Base-by-base conservation (phyloP, 768 basidiomycete species). In the Tremella fuciformis region DNA sequence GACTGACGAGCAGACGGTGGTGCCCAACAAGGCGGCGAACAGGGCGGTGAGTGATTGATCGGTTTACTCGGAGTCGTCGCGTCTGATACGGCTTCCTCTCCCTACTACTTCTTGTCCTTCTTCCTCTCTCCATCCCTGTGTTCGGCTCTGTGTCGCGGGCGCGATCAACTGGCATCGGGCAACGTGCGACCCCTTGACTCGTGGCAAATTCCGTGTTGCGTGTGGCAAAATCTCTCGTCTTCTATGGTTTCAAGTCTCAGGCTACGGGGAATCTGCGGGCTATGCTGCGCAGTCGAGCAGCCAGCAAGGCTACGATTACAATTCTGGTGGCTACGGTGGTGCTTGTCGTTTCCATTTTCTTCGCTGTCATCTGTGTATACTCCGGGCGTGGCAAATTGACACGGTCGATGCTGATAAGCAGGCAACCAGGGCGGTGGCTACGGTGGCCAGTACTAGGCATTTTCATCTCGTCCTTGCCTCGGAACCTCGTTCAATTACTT, bases 211-310 rank as follows among this genome's bases (percentile, higher is more conserved):
- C 29, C 29, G 29, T 34, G 29, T 11, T 34, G 6, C 29, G 29
- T 34, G 4, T 34, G 29, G 29, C 29, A 34, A 34, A 34, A 4
- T 34, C 11, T 34, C 11, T 34, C 29, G 11, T 22, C 16, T 4
- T 46, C 42, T 22, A 4, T 18, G n/a, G 3, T 22, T 15, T n/a
- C 42, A 46, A 46, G n/a, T n/a, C 6, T 46, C 18, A 50, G 48
- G 48, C 22, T 52, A 52, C 25, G 57, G 57, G 26, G 48, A 13
- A 3, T 21, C 53, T 21, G 18, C 24, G 40, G 72, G 60, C 57
- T 62, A 64, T 22, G 58, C 56, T 51, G 64, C 60, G 29, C 65
- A 60, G 46, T 53, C 54, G 47, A 18, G 22, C 16, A 15, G 42
- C 8, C 42, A 46, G 22, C 42, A 46, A 22, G 16, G 42, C 16